phyloP scores from a whole-genome alignment of 192 early-diverging fungal species.

The Coemansia sp. region DNA sequence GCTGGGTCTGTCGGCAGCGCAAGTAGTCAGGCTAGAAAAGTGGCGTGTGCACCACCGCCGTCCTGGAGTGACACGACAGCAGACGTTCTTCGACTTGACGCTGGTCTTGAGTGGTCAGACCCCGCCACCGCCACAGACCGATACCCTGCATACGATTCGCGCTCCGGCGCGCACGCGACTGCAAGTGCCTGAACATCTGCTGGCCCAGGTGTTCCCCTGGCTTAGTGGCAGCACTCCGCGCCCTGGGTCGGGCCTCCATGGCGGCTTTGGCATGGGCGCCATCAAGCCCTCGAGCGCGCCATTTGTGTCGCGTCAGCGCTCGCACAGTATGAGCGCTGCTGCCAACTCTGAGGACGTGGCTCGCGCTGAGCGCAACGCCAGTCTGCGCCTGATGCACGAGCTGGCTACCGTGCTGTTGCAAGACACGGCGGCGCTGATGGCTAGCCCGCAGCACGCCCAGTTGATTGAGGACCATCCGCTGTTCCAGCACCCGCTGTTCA shows the following conservation, averaged over 20 bases:
- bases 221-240: constrained; percentile 16
- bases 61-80: constrained; percentile 48
- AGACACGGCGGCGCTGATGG: constrained; percentile 50
- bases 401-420: constrained; percentile 52
- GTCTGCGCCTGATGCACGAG: constrained; percentile 54
- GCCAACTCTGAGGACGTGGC: constrained; percentile 48
- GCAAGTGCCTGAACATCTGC: constrained; percentile 54
- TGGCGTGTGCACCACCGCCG: constrained; percentile 58
- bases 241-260: constrained; percentile 1
- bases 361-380: constrained; percentile 51
- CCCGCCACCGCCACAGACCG: constrained; percentile 39
- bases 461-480: constrained; percentile 42
- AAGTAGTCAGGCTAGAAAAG: constrained; percentile 51
- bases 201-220: constrained; percentile 54
- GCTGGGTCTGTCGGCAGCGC: constrained; percentile 51
- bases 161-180: constrained; percentile 50
- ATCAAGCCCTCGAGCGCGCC: constrained; percentile 6
- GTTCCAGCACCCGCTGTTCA: constrained; percentile 49
- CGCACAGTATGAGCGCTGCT: constrained; percentile 51
- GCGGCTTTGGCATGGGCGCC: not conserved
- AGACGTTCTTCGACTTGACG: constrained; percentile 57
- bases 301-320: constrained; percentile 46
- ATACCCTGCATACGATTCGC: constrained; percentile 38
- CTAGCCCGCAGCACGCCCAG: constrained; percentile 34
- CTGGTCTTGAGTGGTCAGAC: constrained; percentile 50